A percentile compares a stretch with the other conserved stretches of the same genome.
Conservation (phyloP, 2,329 filamentous ascomycete genomes). For the Venturia asperata region DNA sequence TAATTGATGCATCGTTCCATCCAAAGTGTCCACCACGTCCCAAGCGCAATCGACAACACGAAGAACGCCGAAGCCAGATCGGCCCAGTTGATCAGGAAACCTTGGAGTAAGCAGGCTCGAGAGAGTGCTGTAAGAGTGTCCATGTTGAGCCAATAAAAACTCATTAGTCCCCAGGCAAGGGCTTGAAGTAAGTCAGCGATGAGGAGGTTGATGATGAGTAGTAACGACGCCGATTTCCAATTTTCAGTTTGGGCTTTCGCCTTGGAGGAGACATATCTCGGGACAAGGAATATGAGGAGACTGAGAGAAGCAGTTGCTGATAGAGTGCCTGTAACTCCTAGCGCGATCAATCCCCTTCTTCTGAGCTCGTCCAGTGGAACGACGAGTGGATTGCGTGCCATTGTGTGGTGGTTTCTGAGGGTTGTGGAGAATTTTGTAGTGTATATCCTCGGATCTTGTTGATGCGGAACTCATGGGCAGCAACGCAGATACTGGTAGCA, state of each 20-base stretch:
- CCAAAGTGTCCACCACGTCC: conserved; percentile 38
- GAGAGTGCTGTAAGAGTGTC: conserved; percentile 40
- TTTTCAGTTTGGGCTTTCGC: conserved; percentile 35
- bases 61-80: conserved; percentile 48
- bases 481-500: background rate
- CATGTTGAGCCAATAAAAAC: conserved; percentile 40
- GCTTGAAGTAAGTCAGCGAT: conserved; percentile 48
- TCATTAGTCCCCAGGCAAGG: conserved; percentile 42
- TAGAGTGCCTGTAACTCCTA: conserved; percentile 22
- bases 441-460: background rate
- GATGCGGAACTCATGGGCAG: background rate
- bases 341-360: conserved; percentile 1
- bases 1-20: conserved; percentile 41
- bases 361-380: background rate
- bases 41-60: conserved; percentile 48
- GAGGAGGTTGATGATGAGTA: conserved; percentile 48
- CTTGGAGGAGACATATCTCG: conserved; percentile 32
- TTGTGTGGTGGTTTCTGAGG: background rate
- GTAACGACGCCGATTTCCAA: conserved; percentile 49
- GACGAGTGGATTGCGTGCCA: background rate
- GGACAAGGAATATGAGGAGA: conserved; percentile 42
- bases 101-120: conserved; percentile 44
- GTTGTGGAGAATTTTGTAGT: background rate
- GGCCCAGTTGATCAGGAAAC: conserved; percentile 46
- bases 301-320: conserved; percentile 38